phyloP scores from a whole-genome alignment of 225 moss, liverwort and hornwort genomes.

The Neckera pumila region DNA sequence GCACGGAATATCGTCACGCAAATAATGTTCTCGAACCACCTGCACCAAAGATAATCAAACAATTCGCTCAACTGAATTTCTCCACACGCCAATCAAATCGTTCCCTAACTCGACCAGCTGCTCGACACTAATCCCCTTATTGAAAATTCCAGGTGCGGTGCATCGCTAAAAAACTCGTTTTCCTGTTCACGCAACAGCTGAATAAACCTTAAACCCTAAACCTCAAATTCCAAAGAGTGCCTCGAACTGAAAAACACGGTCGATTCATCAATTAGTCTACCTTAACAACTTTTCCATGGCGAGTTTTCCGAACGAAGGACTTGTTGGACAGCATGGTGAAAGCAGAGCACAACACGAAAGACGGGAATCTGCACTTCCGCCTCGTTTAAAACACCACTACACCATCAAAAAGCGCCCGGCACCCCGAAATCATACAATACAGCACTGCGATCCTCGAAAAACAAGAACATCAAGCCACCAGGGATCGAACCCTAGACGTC shows the following conservation, averaged over 20 bases:
- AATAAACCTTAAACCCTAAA: background rate
- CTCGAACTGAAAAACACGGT: background rate
- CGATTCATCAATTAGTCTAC: background rate
- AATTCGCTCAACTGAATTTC: background rate
- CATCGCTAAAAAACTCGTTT: background rate
- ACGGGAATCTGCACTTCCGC: background rate
- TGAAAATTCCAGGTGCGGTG: background rate
- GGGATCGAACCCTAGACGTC: background rate
- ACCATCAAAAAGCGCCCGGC: background rate
- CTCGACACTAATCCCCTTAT: background rate
- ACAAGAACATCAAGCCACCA: background rate
- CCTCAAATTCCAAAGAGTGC: background rate
- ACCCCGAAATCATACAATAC: background rate
- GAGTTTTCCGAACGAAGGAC: constrained; percentile 86
- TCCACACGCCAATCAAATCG: background rate
- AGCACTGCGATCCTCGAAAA: background rate
- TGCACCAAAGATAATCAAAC: constrained; percentile 2
- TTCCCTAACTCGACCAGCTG: background rate
- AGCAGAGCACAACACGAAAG: background rate
- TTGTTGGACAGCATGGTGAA: constrained; percentile 82
- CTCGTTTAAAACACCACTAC: background rate
- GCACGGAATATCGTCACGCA: constrained; percentile 90
- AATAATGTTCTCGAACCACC: constrained; percentile 94
- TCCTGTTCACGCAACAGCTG: background rate
- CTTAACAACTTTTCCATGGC: constrained; percentile 83